Base-by-base conservation (phyloP, 83 land plant species). In the Larix sibirica region DNA sequence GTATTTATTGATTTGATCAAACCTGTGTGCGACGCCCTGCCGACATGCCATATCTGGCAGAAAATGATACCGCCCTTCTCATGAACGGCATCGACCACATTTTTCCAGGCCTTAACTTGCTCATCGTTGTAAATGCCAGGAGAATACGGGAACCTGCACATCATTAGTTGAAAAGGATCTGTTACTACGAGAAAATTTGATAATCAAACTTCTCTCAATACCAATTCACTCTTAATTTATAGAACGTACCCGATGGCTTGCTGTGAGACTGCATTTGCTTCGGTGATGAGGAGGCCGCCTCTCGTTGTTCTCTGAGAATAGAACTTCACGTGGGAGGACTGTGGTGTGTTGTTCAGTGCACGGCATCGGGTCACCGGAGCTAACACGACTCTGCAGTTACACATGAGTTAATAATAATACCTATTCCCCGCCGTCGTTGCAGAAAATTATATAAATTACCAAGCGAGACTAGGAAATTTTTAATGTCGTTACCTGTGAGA, bases 31-130 rank as follows among this genome's bases (percentile, higher is more conserved):
- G 96, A 94, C 10, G 95, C 96, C 50, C 96, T 86, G 64, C 96
- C 96, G 54, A 92, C 95, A 81, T 94, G 96, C 96, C 96, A 94
- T 5, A 94, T 83, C 81, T 94, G 96, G 78, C 95, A 91, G 86
- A 94, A 94, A 10, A 94, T 86, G 73, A 92, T 84, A 78, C 83
- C 79, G 6, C 95, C 96, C 64, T 89, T 92, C 47, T 91, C 88
- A 79, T 94, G 96, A 33, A 92, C 96, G 0, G 93, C 92, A 6
- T 87, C 85, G 33, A 92, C 95, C 58, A 94, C 88, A 63, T 85
- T 85, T 89, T 87, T 92, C 96, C 96, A 94, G 24, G 88, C 90
- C 50, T 90, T 85, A 1, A 94, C 81, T 78, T 94, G 96, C 62
- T 91, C 92, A n/a, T 84, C 80, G 14, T 76, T 89, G 81, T 86